Evolutionary conservation across 306 rosid genomes (phyloP).

Genomic region (Vigna radiata): DNA sequence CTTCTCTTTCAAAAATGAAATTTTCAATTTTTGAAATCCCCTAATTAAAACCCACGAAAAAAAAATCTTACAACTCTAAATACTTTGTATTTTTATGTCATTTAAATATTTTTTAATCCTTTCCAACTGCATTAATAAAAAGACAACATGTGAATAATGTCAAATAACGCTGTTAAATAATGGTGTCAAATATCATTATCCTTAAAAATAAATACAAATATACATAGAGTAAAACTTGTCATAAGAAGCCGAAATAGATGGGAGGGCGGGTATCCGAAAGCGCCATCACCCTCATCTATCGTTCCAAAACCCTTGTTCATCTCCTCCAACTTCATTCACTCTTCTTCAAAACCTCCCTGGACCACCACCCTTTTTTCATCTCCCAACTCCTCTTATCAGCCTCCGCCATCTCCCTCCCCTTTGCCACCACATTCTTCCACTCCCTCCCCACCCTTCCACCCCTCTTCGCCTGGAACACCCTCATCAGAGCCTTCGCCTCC

Average conservation of each 20-base stretch:
- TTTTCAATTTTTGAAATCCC: too few species aligned
- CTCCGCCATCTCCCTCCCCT: constrained; percentile 46
- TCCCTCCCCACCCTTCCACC: constrained; percentile 55
- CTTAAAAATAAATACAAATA: too few species aligned
- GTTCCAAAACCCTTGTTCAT: constrained; percentile 30
- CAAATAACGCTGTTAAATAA: too few species aligned
- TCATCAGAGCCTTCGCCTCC: constrained; percentile 54
- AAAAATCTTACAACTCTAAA: too few species aligned
- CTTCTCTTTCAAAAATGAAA: too few species aligned
- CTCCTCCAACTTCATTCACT: constrained; percentile 59
- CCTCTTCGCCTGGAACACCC: constrained; percentile 56
- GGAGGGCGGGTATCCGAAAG: not conserved
- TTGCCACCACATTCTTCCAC: constrained; percentile 46
- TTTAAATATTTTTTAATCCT: too few species aligned
- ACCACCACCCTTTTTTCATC: constrained; percentile 44
- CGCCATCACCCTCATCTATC: constrained; percentile 37
- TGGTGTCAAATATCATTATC: too few species aligned
- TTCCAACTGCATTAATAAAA: too few species aligned
- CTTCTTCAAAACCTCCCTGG: constrained; percentile 51
- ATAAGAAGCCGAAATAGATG: not conserved
- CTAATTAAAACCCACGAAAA: rapidly evolving
- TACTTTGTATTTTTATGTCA: too few species aligned
- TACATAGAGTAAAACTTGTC: too few species aligned
- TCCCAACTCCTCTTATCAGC: constrained; percentile 39
- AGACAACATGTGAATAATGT: rapidly evolving